These are phyloP conservation scores for Alternaria brassicicola DNA, from an alignment of 2,329 filamentous ascomycete species.

Conservation along the genomic window DNA sequence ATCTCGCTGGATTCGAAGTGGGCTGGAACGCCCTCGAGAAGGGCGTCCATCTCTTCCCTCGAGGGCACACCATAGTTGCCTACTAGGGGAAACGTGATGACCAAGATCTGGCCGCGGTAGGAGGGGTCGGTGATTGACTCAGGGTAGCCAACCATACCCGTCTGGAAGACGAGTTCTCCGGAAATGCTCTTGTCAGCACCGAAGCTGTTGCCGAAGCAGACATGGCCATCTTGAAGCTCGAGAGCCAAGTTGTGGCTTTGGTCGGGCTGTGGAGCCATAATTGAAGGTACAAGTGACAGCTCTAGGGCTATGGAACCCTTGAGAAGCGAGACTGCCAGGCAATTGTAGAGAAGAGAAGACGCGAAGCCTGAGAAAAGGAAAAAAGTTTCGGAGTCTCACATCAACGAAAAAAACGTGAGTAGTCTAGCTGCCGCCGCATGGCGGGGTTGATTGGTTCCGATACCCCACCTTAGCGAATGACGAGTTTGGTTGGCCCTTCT, in stretches of 20 bases:
- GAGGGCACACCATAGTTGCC: slow-evolving; percentile 98
- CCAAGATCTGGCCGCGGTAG: slow-evolving; percentile 90
- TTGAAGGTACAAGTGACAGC: slow-evolving; percentile 37
- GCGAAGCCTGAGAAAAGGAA: slow-evolving; percentile 17
- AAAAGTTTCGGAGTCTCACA: slow-evolving; percentile 21
- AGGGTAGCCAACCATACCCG: slow-evolving; percentile 98
- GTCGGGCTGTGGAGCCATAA: slow-evolving; percentile 41
- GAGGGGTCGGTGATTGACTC: slow-evolving; percentile 90
- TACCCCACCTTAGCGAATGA: slow-evolving; percentile 14
- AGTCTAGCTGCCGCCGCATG: slow-evolving; percentile 13
- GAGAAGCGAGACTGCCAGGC: slow-evolving; percentile 40
- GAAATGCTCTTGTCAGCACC: slow-evolving; percentile 92
- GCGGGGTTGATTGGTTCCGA: slow-evolving; percentile 21
- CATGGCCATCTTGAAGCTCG: slow-evolving; percentile 88
- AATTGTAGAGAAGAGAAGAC: slow-evolving; percentile 34
- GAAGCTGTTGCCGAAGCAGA: slow-evolving; percentile 95
- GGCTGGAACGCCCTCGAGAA: slow-evolving; percentile 84
- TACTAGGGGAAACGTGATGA: slow-evolving; percentile 93
- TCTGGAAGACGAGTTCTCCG: slow-evolving; percentile 98
- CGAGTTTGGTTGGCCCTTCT: slow-evolving; percentile 1
- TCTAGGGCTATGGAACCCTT: slow-evolving; percentile 43
- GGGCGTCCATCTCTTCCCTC: slow-evolving; percentile 79
- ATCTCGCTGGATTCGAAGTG: slow-evolving; percentile 94
- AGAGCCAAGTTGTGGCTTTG: slow-evolving; percentile 73
- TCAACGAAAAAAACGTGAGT: slow-evolving; percentile 11